Base-by-base conservation (phyloP, 2,329 filamentous ascomycete genomes). In the Aspergillus flavus region DNA sequence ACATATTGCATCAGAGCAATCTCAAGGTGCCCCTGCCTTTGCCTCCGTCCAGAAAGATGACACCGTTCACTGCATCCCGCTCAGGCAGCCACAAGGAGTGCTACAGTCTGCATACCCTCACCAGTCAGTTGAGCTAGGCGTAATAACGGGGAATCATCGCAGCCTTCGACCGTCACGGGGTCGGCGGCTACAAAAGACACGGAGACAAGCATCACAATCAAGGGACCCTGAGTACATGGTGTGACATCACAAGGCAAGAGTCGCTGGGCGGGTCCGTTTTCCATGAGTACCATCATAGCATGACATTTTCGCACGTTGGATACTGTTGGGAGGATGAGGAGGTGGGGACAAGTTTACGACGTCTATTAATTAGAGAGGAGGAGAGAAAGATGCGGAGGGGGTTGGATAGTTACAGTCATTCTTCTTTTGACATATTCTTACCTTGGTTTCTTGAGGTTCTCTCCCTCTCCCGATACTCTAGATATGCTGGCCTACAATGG, bases 101-200 rank as follows among this genome's bases (percentile, higher is more conserved):
- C 46, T 10, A 16, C 23, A 50, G 43, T 19, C 43, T 19, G 6
- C 23, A 50, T 9, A 14, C 4, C 12, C 23, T 28, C n/a, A 48
- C 14, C 45, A 48, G 5, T 23, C 45, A 48, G 14, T 7, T 26
- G 23, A 16, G 46, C 48, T 32, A n/a, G 48, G 48, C 34, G 10
- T 52, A 12, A 52, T 32, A 28, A 52, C 48, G 10, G 48, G 48
- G 28, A 52, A 52, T 12, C 28, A 32, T 30, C 19, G 16, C 16
- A 32, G 28, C 21, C 9, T 19, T 14, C 56, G 46, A 39, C 23
- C 23, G 21, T 59, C 57, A 50, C 59, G 48, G 23, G 30, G 34
- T 32, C 50, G 56, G 57, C 59, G 59, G 43, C 34, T 61, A 23
- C 61, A 52, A 53, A 56, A 64, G 34, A 48, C 32, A 36, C 58